Evolutionary conservation across 148 eudicot genomes (phyloP), one percentile per base, ranked within the genome.

Genomic region (Persicaria tinctoria): DNA sequence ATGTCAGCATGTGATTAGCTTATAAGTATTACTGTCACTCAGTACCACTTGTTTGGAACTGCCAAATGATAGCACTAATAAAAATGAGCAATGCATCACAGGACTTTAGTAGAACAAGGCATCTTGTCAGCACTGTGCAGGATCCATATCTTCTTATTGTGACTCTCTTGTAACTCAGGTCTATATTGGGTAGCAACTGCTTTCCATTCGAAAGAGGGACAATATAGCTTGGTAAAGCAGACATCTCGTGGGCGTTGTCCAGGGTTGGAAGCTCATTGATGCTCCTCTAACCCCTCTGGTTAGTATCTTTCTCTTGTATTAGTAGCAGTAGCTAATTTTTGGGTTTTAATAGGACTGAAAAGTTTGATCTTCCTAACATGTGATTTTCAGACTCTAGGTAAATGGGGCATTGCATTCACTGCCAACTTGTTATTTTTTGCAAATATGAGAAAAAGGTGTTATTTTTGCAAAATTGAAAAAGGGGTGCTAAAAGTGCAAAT

Each of bases 51-150:
- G 9, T 17, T 17, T 57, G 63, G 27, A 57, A 7, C 63, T 18
- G 63, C 63, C 63, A 57, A 57, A 18, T 17, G 68, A 41, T 23
- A 6, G 68, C 68, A 60, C 23, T 60, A 60, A 14, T 60, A 60
- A 23, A 32, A 27, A 2, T 27, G 44, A 60, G 68, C 68, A 60
- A 60, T 60, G 41, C 68, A 60, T 11, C 2, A 18, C 8, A 57
- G 45, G 27, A 66, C 41, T 8, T 66, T 14, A 44, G 70, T 66
- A 32, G 46, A 38, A 47, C 48, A 12, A 41, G 46, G 46, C 70
- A 66, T 66, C 46, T 41, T 66, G 70, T 66, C 70, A 66, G 70
- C 70, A 60, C 0, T 23, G 8, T 23, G 68, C 11, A 10, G 68
- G 44, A 60, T 27, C 68, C 27, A 47, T 66, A 66, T 13, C 70